These are phyloP conservation scores for Rusavskia elegans DNA, from an alignment of 495 filamentous ascomycete species.

Conservation along the genomic window DNA sequence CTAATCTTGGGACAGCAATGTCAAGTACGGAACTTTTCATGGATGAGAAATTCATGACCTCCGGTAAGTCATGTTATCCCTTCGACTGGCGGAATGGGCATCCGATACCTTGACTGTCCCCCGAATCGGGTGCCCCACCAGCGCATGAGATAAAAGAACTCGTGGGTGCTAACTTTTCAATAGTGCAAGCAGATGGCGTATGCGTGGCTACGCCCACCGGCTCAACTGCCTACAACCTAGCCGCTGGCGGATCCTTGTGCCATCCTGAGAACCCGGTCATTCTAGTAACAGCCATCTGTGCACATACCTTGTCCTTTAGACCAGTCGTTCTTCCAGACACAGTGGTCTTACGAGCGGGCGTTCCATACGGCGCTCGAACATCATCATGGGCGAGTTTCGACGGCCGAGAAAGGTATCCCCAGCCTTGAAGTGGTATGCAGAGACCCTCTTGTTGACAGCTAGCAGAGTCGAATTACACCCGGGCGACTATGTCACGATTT, in stretches of 20 bases:
- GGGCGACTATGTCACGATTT: constrained; percentile 92
- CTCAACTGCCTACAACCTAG: constrained; percentile 93
- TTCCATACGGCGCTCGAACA: constrained; percentile 81
- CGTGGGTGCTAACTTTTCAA: too few relatives aligned
- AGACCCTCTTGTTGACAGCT: too few relatives aligned
- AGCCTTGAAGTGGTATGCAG: too few relatives aligned
- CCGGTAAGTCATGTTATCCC: constrained; percentile 4
- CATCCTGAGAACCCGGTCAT: constrained; percentile 97
- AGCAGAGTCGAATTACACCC: constrained; percentile 54
- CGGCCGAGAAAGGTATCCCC: constrained; percentile 49
- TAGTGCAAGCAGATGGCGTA: constrained; percentile 65
- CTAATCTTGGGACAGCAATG: constrained; percentile 7
- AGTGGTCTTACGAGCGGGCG: constrained; percentile 77
- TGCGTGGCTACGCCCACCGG: constrained; percentile 88
- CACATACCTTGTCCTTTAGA: constrained; percentile 88
- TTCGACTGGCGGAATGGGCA: too few relatives aligned
- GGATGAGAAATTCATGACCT: not conserved
- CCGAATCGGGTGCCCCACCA: too few relatives aligned
- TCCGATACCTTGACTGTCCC: too few relatives aligned
- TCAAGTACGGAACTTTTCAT: constrained; percentile 14
- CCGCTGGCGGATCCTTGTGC: constrained; percentile 84
- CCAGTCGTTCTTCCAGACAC: constrained; percentile 93
- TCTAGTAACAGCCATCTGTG: constrained; percentile 86
- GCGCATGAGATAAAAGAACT: too few relatives aligned
- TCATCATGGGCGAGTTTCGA: constrained; percentile 96